Percentiles rank a stretch among this genome's conserved stretches.
Conservation (phyloP, 345 rosid genomes). For the Rhizophora mangle region DNA sequence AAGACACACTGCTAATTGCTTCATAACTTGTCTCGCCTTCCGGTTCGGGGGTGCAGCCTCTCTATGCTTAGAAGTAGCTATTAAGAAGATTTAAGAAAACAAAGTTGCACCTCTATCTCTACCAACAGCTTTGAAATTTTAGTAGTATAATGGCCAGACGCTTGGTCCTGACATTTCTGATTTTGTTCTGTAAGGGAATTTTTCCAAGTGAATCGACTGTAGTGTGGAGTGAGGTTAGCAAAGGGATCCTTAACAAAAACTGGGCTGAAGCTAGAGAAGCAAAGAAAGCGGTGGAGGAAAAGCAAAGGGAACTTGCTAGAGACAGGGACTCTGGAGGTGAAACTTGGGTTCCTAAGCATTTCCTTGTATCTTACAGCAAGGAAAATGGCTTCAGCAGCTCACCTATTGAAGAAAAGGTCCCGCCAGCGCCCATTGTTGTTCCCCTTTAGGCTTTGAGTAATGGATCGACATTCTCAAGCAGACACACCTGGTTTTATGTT, state of each 20-base stretch:
- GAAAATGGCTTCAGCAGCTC: constrained; percentile 60
- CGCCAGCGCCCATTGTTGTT: constrained; percentile 58
- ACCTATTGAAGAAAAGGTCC: constrained; percentile 48
- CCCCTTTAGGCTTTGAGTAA: constrained; percentile 22
- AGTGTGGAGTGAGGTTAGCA: constrained; percentile 73
- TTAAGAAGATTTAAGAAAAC: no score
- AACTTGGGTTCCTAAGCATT: constrained; percentile 69
- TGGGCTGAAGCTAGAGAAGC: constrained; percentile 76
- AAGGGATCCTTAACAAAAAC: constrained; percentile 47
- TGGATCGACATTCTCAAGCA: no score
- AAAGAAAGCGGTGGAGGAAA: constrained; percentile 61
- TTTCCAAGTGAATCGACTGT: constrained; percentile 52
- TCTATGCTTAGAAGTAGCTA: no score
- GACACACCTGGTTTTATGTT: no score
- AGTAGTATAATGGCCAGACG: no score
- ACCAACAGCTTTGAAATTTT: no score
- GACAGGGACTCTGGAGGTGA: constrained; percentile 45
- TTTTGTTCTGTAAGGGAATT: constrained; percentile 41
- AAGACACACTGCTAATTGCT: no score
- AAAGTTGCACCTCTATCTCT: no score
- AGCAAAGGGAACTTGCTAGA: constrained; percentile 48
- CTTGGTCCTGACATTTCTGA: neutral
- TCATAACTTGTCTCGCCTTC: no score
- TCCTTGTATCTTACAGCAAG: constrained; percentile 35
- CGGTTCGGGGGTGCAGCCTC: no score